Percentiles rank a stretch among this genome's conserved stretches.
Evolutionary conservation across 2,329 filamentous ascomycete species (phyloP).

Genomic region (Aspergillus bombycis): DNA sequence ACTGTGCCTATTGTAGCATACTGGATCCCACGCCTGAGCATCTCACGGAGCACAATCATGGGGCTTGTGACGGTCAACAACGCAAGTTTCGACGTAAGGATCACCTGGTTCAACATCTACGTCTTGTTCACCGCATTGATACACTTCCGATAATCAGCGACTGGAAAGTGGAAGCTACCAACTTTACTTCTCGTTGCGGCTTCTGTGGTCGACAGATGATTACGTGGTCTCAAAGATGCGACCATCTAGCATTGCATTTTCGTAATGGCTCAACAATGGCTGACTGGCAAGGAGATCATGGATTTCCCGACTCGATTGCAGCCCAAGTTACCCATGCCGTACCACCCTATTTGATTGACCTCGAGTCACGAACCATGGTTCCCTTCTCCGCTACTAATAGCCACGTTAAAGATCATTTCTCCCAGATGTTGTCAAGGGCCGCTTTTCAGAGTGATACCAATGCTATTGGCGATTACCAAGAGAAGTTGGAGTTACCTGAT

Average conservation of each 20-base stretch:
- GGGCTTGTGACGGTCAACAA: conserved; percentile 50
- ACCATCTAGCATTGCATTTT: conserved; percentile 57
- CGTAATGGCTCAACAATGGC: conserved; percentile 54
- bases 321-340: conserved; percentile 19
- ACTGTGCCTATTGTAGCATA: conserved; percentile 54
- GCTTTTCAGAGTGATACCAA: background rate
- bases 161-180: conserved; percentile 39
- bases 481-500: background rate
- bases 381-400: conserved; percentile 25
- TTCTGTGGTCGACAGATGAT: conserved; percentile 53
- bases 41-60: conserved; percentile 52
- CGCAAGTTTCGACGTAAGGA: conserved; percentile 58
- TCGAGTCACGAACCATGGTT: conserved; percentile 22
- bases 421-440: conserved; percentile 22
- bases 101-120: conserved; percentile 57
- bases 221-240: conserved; percentile 54
- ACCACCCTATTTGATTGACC: conserved; percentile 25
- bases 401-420: conserved; percentile 19
- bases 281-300: conserved; percentile 58
- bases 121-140: conserved; percentile 53
- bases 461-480: background rate
- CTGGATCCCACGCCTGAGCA: conserved; percentile 51
- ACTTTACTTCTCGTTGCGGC: conserved; percentile 54
- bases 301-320: conserved; percentile 34
- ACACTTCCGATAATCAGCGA: conserved; percentile 14